These are phyloP conservation scores for Elymus sibiricus DNA, from an alignment of 176 grass and related monocot genomes.

Conservation along the genomic window DNA sequence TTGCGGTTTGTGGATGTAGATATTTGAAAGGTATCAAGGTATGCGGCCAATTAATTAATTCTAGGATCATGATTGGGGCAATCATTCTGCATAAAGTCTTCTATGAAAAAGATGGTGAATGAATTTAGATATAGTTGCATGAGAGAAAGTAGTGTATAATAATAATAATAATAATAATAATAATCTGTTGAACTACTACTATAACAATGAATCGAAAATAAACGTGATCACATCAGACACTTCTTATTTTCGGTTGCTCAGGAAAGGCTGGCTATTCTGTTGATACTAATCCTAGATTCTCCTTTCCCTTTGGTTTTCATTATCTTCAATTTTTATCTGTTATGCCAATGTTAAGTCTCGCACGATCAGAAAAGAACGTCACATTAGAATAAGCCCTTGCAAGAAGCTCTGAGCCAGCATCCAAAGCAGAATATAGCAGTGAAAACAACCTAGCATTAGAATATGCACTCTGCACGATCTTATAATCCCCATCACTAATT, in stretches of 20 bases:
- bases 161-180: background rate
- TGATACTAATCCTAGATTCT: background rate
- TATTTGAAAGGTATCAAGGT: background rate
- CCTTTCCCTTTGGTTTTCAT: background rate
- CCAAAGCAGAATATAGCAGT: conserved; percentile 24
- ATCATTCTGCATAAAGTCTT: conserved; percentile 32
- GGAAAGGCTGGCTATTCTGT: background rate
- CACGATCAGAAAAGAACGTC: conserved; percentile 2
- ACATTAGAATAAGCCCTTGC: conserved; percentile 6
- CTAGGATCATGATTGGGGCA: conserved; percentile 28
- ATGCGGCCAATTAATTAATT: conserved; percentile 12
- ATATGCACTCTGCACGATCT: conserved; percentile 26
- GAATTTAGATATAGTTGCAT: background rate
- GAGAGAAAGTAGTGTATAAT: background rate
- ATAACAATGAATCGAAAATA: background rate
- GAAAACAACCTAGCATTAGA: conserved; percentile 20
- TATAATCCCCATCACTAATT: conserved; percentile 24
- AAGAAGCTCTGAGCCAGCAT: background rate
- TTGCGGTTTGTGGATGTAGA: background rate
- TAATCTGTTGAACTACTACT: background rate
- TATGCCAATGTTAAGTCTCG: conserved; percentile 1
- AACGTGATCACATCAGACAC: conserved; percentile 1
- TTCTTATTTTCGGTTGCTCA: background rate
- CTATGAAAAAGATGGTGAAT: conserved; percentile 8
- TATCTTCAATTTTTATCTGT: background rate